These are phyloP conservation scores for Fraxinus americana DNA, from an alignment of 257 asterid species.

Conservation along the genomic window DNA sequence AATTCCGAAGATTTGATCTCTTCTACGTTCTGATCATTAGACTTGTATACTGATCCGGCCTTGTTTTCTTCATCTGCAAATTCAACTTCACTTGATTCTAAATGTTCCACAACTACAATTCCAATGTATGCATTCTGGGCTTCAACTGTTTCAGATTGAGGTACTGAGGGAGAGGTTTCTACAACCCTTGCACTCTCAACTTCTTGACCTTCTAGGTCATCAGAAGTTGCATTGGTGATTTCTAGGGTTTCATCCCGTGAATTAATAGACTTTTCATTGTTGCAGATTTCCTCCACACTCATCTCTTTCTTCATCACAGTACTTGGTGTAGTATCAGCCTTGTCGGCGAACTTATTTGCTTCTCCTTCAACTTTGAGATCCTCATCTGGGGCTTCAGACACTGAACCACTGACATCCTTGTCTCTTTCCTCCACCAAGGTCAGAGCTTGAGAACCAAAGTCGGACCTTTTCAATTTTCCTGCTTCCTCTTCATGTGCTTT, in stretches of 20 bases:
- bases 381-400: conserved; percentile 16
- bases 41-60: conserved; percentile 12
- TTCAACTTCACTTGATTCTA: conserved; percentile 26
- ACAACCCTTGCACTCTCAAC: conserved; percentile 9
- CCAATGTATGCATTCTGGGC: conserved; percentile 4
- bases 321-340: conserved; percentile 18
- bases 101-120: conserved; percentile 14
- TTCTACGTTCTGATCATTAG: conserved; percentile 15
- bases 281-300: conserved; percentile 27
- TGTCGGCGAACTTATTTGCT: conserved; percentile 9
- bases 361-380: neutral
- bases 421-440: neutral
- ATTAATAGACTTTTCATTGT: conserved; percentile 25
- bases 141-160: conserved; percentile 12
- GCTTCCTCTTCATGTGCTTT: neutral
- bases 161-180: conserved; percentile 17
- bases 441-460: neutral
- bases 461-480: neutral
- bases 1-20: conserved; percentile 5
- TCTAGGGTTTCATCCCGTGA: conserved; percentile 29
- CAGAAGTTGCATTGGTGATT: conserved; percentile 8
- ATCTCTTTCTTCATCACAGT: conserved; percentile 17
- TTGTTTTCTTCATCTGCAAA: conserved; percentile 23
- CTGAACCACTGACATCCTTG: neutral
- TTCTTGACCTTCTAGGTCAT: conserved; percentile 27